Base-by-base conservation (phyloP, 2,329 filamentous ascomycete genomes). In the Gnomoniopsis smithogilvyi region DNA sequence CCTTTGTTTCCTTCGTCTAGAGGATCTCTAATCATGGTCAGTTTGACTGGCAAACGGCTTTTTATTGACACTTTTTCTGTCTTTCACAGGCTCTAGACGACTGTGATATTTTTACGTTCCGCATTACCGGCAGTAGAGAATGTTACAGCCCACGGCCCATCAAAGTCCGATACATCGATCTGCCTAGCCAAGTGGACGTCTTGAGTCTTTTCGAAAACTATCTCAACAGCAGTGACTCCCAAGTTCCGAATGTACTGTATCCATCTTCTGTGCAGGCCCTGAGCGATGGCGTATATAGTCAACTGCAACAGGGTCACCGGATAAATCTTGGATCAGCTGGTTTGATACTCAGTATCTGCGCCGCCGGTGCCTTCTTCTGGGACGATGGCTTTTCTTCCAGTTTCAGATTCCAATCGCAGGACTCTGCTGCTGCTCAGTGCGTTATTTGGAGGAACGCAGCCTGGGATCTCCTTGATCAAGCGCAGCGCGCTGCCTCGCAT, bases 401-500 rank as follows among this genome's bases (percentile, higher is more conserved):
- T 3, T 51, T 34, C 22, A 45, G 58, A 12, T 68, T 68, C 47
- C 26, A 43, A 21, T 64, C 66, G 0, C 59, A 58, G 3, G 61
- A 67, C 14, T 51, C 59, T 6, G 67, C 67, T 19, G 57, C 58
- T 6, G 51, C 38, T 14, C 54, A 51, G 52, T 56, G 60, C 7
- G 51, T 33, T 12, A 33, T 59, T 26, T 78, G 74, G 74, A 61
- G 71, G 33, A 69, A 71, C 26, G 65, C 71, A 0, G 67, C 72
- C 1, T 65, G 75, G 21, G 68, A 74, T 36, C 66, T 76, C 6
- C 67, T 76, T 17, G 71, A 74, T 19, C 64, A 73, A 21, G 67
- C 67, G 3, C 70, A 72, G n/a, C 64, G 69, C 11, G 66, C 64
- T 6, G 62, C 62, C 0, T 63, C 68, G 3, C 51, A 62, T 1